phyloP scores from a whole-genome alignment of 179 eudicot species.

The Beta lomatogona region DNA sequence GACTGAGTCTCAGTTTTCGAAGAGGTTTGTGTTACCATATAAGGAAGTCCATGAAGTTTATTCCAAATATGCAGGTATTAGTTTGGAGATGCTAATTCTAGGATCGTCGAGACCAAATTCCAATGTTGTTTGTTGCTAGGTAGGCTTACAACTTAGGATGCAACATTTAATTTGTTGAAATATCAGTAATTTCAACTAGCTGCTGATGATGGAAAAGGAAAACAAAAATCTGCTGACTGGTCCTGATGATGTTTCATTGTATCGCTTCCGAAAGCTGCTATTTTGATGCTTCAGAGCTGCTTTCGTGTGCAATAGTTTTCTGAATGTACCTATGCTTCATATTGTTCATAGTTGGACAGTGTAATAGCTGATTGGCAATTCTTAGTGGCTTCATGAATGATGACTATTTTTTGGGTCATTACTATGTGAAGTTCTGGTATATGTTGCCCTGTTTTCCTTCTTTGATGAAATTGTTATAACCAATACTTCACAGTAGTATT shows the following conservation, averaged over 20 bases:
- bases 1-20: slow-evolving; percentile 23
- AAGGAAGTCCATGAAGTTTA: slow-evolving; percentile 28
- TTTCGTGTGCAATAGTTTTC: not conserved
- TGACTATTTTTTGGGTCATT: no score
- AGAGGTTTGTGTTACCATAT: slow-evolving; percentile 29
- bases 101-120: not conserved
- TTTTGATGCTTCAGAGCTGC: not conserved
- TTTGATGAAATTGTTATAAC: no score
- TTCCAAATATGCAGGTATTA: not conserved
- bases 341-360: not conserved
- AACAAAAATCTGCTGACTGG: not conserved
- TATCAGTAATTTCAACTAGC: not conserved
- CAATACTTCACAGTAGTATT: no score
- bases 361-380: no score
- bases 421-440: no score
- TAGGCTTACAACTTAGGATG: not conserved
- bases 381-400: no score
- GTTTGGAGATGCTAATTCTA: not conserved
- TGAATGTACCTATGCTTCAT: not conserved
- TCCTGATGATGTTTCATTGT: not conserved
- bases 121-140: not conserved
- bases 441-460: no score
- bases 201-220: not conserved
- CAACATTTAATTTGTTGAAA: not conserved
- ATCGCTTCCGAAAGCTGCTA: not conserved